These are phyloP conservation scores for Gloeopeniophorella convolvens DNA, from an alignment of 768 basidiomycete genomes.

Conservation along the genomic window DNA sequence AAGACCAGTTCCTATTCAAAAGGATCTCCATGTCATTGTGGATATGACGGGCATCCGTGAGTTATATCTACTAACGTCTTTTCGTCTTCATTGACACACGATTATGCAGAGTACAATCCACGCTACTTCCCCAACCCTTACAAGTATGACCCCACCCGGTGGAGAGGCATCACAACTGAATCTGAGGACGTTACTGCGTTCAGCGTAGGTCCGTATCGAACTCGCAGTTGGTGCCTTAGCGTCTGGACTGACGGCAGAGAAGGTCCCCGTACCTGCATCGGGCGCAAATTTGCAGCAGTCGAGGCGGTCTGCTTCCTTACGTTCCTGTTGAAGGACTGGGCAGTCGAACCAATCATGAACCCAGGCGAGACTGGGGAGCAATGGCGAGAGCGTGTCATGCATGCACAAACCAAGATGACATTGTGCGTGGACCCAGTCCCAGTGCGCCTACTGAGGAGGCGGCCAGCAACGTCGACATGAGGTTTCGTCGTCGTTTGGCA, in stretches of 20 bases:
- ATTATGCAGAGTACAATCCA: constrained; percentile 33
- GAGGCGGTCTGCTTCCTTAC: constrained; percentile 52
- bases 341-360: constrained; percentile 39
- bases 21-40: constrained; percentile 26
- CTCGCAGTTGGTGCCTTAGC: not conserved
- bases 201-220: constrained; percentile 21
- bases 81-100: too few relatives aligned
- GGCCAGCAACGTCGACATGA: too few relatives aligned
- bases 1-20: constrained; percentile 22
- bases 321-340: constrained; percentile 46
- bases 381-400: constrained; percentile 16
- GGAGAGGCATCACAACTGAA: constrained; percentile 27
- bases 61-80: too few relatives aligned
- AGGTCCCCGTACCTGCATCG: constrained; percentile 49
- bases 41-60: constrained; percentile 28
- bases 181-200: constrained; percentile 17
- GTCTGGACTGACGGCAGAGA: not conserved
- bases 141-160: constrained; percentile 32
- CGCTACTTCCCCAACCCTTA: constrained; percentile 33
- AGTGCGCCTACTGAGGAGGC: constrained; percentile 7
- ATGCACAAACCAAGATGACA: not conserved
- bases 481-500: too few relatives aligned
- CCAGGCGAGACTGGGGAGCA: constrained; percentile 30
- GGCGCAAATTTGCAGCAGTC: constrained; percentile 47
- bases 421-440: constrained; percentile 3